These are phyloP conservation scores for Kurtzmaniella quercitrusa DNA, from an alignment of 1,139 yeast species.

Conservation along the genomic window DNA sequence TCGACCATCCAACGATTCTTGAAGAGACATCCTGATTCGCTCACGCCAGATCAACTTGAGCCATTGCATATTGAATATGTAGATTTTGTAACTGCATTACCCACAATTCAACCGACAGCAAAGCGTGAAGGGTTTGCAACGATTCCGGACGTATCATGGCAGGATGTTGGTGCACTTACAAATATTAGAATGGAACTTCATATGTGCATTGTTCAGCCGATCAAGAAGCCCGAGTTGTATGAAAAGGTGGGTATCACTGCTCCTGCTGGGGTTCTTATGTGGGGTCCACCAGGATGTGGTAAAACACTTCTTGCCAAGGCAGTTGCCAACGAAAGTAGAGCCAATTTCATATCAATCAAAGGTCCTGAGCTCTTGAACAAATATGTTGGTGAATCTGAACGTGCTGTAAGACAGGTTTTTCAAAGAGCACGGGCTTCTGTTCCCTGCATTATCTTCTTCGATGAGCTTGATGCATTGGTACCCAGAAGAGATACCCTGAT, in stretches of 20 bases:
- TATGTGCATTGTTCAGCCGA: slow-evolving; percentile 97
- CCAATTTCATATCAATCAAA: slow-evolving; percentile 89
- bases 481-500: slow-evolving; percentile 87
- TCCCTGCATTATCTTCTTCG: slow-evolving; percentile 94
- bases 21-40: slow-evolving; percentile 70
- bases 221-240: slow-evolving; percentile 85
- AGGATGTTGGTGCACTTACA: slow-evolving; percentile 84
- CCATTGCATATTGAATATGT: slow-evolving; percentile 71
- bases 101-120: slow-evolving; percentile 94
- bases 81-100: slow-evolving; percentile 82
- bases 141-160: slow-evolving; percentile 97
- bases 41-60: slow-evolving; percentile 67
- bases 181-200: slow-evolving; percentile 84
- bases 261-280: slow-evolving; percentile 92
- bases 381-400: slow-evolving; percentile 94
- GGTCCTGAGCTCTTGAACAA: slow-evolving; percentile 94
- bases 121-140: slow-evolving; percentile 99
- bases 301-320: slow-evolving; percentile 94
- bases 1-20: slow-evolving; percentile 75
- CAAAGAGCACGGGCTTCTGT: slow-evolving; percentile 90
- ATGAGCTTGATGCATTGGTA: slow-evolving; percentile 92
- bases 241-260: slow-evolving; percentile 91
- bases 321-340: slow-evolving; percentile 94
- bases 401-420: slow-evolving; percentile 93
- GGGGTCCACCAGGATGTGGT: slow-evolving; percentile 99